phyloP scores from a whole-genome alignment of 495 filamentous ascomycete species.

The Penicillium lividum region DNA sequence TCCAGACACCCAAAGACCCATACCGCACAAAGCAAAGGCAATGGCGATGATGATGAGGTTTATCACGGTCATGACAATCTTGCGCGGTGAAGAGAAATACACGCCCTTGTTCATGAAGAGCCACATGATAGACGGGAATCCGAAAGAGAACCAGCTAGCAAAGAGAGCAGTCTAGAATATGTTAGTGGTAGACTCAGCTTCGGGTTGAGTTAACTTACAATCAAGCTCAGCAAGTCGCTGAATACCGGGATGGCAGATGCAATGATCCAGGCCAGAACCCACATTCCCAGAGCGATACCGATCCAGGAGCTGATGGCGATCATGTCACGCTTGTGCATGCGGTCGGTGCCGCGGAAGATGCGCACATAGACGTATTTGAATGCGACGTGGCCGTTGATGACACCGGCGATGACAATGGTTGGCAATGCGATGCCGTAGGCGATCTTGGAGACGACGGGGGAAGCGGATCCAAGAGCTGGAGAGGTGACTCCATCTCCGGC shows the following conservation, averaged over 20 bases:
- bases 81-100: constrained; percentile 23
- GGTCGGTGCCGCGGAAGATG: constrained; percentile 57
- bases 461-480: constrained; percentile 72
- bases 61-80: constrained; percentile 34
- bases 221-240: constrained; percentile 59
- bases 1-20: constrained; percentile 43
- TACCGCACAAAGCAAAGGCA: constrained; percentile 30
- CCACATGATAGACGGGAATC: constrained; percentile 41
- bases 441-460: constrained; percentile 60
- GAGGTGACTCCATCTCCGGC: constrained; percentile 66
- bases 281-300: constrained; percentile 55
- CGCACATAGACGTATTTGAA: constrained; percentile 67
- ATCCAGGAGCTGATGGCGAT: constrained; percentile 55
- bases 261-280: constrained; percentile 69
- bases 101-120: constrained; percentile 37
- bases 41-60: constrained; percentile 33
- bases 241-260: constrained; percentile 74
- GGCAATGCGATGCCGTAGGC: constrained; percentile 80
- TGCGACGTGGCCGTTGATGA: constrained; percentile 69
- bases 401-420: constrained; percentile 61
- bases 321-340: constrained; percentile 62
- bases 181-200: not conserved
- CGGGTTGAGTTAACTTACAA: constrained; percentile 33
- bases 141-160: constrained; percentile 45
- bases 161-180: constrained; percentile 33